phyloP scores from a whole-genome alignment of 371 early-diverging fungal species.

The Phascolomyces articulosus region DNA sequence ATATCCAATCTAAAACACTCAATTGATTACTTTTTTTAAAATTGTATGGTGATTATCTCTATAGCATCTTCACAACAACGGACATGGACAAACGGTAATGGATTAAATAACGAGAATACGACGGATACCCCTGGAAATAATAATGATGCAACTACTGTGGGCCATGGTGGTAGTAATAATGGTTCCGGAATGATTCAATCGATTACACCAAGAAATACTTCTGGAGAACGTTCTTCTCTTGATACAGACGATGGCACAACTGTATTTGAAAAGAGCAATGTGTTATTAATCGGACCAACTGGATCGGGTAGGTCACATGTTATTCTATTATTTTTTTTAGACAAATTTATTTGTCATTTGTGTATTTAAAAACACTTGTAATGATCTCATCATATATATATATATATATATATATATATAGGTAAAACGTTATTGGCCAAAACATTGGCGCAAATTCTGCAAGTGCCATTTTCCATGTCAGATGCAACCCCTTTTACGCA shows the following conservation, averaged over 20 bases:
- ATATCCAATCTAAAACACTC: too few species aligned
- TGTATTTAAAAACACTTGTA: too few species aligned
- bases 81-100: not conserved
- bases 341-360: too few species aligned
- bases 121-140: not conserved
- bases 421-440: slow-evolving; percentile 86
- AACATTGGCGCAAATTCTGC: slow-evolving; percentile 83
- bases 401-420: not conserved
- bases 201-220: not conserved
- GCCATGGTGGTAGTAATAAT: too few species aligned
- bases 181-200: slow-evolving; percentile 7
- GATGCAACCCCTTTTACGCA: slow-evolving; percentile 95
- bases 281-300: slow-evolving; percentile 87
- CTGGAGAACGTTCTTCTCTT: not conserved
- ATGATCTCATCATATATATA: too few species aligned
- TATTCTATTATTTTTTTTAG: not conserved
- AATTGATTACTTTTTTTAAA: too few species aligned
- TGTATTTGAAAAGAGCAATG: slow-evolving; percentile 88
- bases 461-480: slow-evolving; percentile 90
- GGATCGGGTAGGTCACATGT: slow-evolving; percentile 55
- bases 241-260: slow-evolving; percentile 23
- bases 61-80: slow-evolving; percentile 2
- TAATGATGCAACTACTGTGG: not conserved
- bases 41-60: too few species aligned
- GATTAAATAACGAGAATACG: not conserved